phyloP scores from a whole-genome alignment of 1,284 basidiomycete species.

The Trichosporon asahii region DNA sequence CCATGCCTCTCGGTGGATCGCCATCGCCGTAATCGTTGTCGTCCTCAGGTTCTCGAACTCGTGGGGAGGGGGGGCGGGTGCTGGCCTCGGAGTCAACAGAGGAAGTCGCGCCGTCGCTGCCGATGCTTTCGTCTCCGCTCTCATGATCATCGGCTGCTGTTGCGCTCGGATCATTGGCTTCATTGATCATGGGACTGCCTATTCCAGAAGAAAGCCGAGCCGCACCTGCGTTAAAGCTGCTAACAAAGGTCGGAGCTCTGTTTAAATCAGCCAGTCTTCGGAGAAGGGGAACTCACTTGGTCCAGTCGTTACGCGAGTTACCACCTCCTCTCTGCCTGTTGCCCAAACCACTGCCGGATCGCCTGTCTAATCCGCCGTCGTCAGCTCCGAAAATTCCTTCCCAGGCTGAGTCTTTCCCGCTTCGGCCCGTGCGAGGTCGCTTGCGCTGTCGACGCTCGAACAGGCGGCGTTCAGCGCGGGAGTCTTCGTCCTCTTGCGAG shows the following conservation, averaged over 20 bases:
- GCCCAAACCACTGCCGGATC: conserved; percentile 22
- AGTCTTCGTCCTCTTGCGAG: conserved; percentile 61
- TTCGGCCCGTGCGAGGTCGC: conserved; percentile 58
- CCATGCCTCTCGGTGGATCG: neutral
- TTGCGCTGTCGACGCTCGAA: conserved; percentile 72
- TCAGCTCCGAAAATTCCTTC: conserved; percentile 80
- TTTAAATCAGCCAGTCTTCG: neutral
- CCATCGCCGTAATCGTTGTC: neutral
- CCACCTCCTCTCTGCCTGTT: conserved; percentile 49
- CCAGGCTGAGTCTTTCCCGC: conserved; percentile 69
- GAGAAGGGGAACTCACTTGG: conserved; percentile 55
- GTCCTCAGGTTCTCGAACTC: neutral
- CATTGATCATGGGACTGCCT: neutral
- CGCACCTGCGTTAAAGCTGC: neutral
- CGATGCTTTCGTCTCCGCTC: neutral
- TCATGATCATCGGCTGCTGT: neutral
- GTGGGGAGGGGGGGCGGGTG: neutral
- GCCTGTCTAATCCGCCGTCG: conserved; percentile 54
- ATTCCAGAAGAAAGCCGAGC: no score
- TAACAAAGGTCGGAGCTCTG: conserved; percentile 65
- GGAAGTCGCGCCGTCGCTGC: neutral
- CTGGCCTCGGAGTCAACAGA: neutral
- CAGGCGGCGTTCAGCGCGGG: conserved; percentile 69
- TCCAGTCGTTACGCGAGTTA: conserved; percentile 60
- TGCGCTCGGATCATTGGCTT: neutral